phyloP scores from a whole-genome alignment of 768 basidiomycete species.

The Mycena maculata region DNA sequence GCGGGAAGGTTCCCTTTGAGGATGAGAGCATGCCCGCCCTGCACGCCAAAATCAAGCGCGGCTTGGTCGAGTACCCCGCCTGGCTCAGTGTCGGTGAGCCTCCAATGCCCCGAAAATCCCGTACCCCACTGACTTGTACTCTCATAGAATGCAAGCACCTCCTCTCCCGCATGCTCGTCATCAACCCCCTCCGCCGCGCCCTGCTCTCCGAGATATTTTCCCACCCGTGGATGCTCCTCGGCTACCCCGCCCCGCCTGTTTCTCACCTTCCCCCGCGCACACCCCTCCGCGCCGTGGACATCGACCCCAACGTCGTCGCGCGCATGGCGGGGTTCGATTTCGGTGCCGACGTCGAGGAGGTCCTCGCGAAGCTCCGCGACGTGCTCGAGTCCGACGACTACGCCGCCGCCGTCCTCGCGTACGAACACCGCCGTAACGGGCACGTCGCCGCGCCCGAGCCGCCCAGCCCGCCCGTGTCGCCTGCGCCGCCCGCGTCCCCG shows the following conservation, averaged over 20 bases:
- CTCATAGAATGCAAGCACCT: conserved; percentile 91
- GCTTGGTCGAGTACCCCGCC: conserved; percentile 95
- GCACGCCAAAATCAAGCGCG: conserved; percentile 99
- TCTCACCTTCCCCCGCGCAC: conserved; percentile 89
- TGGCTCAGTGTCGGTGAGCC: conserved; percentile 91
- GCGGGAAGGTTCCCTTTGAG: conserved; percentile 98
- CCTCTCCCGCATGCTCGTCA: conserved; percentile 96
- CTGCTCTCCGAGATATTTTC: conserved; percentile 84
- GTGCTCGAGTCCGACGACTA: conserved; percentile 88
- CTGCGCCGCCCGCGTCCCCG: conserved; percentile 7
- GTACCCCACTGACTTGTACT: conserved; percentile 20
- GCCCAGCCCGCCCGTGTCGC: conserved; percentile 1
- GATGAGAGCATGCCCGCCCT: conserved; percentile 99
- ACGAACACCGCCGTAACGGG: conserved; percentile 73
- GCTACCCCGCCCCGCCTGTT: conserved; percentile 82
- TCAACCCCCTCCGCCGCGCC: conserved; percentile 86
- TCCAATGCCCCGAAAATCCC: background rate
- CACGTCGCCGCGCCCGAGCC: conserved; percentile 12
- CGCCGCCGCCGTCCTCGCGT: conserved; percentile 74
- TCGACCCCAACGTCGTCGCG: conserved; percentile 86
- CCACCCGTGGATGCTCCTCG: conserved; percentile 94
- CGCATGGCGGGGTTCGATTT: conserved; percentile 98
- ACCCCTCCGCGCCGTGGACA: conserved; percentile 84
- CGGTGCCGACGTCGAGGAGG: conserved; percentile 75
- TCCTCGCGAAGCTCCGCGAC: conserved; percentile 80